Percentiles rank a stretch among this genome's conserved stretches.
Evolutionary conservation across 192 early-diverging fungal genomes (phyloP).

Genomic region (Lunasporangiospora selenospora): DNA sequence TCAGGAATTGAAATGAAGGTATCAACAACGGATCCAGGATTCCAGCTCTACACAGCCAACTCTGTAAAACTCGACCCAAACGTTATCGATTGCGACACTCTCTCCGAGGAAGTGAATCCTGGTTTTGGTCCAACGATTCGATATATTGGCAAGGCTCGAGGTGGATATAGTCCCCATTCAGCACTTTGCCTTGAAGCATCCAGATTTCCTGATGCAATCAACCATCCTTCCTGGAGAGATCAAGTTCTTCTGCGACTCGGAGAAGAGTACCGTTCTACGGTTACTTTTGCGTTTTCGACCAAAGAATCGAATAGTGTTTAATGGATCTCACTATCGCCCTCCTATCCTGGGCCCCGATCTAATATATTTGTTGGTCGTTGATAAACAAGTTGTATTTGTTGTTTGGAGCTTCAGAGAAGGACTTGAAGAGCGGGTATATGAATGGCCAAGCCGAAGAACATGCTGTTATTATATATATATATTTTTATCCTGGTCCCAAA

Average conservation of each 20-base stretch:
- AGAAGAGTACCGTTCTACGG: slow-evolving; percentile 53
- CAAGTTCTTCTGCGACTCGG: slow-evolving; percentile 62
- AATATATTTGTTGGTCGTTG: too few relatives aligned
- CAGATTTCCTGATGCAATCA: slow-evolving; percentile 66
- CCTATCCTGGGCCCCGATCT: too few relatives aligned
- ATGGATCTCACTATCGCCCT: too few relatives aligned
- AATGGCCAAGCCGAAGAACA: too few relatives aligned
- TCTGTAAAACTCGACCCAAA: slow-evolving; percentile 55
- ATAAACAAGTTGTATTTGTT: too few relatives aligned
- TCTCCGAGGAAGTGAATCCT: slow-evolving; percentile 34
- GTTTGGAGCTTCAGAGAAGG: too few relatives aligned
- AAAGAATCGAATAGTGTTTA: slow-evolving; percentile 3
- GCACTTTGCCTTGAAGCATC: slow-evolving; percentile 76
- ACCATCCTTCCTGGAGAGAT: slow-evolving; percentile 60
- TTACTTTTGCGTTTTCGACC: slow-evolving; percentile 54
- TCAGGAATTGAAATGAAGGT: slow-evolving; percentile 70
- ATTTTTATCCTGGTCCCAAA: too few relatives aligned
- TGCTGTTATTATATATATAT: too few relatives aligned
- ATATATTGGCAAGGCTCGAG: slow-evolving; percentile 30
- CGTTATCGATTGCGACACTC: slow-evolving; percentile 22
- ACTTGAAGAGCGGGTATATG: too few relatives aligned
- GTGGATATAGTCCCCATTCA: slow-evolving; percentile 50
- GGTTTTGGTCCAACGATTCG: too few relatives aligned
- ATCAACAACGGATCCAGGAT: slow-evolving; percentile 71
- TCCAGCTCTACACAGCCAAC: slow-evolving; percentile 90